Evolutionary conservation across 352 stramenopile species (phyloP).

Genomic region (Paralagenidium karlingii): DNA sequence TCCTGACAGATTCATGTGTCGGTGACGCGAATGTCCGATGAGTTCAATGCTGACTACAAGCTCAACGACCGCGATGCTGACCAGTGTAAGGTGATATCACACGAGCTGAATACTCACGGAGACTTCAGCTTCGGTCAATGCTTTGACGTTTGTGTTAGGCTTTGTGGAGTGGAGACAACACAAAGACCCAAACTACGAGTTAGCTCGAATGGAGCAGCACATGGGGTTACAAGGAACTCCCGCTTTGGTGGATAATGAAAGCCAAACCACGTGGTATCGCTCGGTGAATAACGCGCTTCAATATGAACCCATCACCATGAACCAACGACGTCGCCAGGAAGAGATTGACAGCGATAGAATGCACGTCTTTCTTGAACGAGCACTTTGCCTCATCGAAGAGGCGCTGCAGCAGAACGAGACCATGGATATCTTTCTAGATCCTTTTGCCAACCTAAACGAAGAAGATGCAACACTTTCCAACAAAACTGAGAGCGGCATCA

Average conservation of each 20-base stretch:
- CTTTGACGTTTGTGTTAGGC: slow-evolving; percentile 6
- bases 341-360: slow-evolving; percentile 65
- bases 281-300: slow-evolving; percentile 72
- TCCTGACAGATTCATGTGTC: slow-evolving; percentile 48
- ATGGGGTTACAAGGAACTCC: slow-evolving; percentile 61
- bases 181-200: slow-evolving; percentile 74
- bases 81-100: slow-evolving; percentile 24
- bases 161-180: slow-evolving; percentile 81
- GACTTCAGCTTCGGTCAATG: background rate
- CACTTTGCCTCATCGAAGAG: slow-evolving; percentile 57
- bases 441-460: slow-evolving; percentile 55
- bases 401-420: slow-evolving; percentile 79
- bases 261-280: slow-evolving; percentile 76
- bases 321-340: slow-evolving; percentile 11
- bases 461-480: slow-evolving; percentile 43
- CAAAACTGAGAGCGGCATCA: slow-evolving; percentile 84
- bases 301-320: slow-evolving; percentile 62
- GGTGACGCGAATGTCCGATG: slow-evolving; percentile 69
- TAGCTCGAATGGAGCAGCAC: slow-evolving; percentile 64
- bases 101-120: background rate
- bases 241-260: slow-evolving; percentile 47
- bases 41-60: slow-evolving; percentile 76
- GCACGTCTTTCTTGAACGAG: slow-evolving; percentile 45
- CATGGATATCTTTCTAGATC: slow-evolving; percentile 73
- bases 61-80: slow-evolving; percentile 72